Evolutionary conservation across 2,329 filamentous ascomycete species (phyloP), one percentile per base, ranked within the genome.

Genomic region (Bipolaris cookei): DNA sequence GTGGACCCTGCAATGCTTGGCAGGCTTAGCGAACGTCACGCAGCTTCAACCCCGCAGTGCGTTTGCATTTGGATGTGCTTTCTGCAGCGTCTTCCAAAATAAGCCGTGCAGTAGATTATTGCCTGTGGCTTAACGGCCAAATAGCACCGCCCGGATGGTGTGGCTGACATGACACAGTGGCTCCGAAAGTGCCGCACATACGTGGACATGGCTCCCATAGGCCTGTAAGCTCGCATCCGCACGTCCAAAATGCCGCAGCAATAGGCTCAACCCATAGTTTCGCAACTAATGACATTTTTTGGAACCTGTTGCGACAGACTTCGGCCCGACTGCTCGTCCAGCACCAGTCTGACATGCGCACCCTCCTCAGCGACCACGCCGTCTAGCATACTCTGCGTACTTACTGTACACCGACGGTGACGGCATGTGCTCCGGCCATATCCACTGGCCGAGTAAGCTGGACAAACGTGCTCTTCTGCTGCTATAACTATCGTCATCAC

Each of bases 401-500:
- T 30, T 30, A 30, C 10, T 13, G 28, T 30, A 11, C 39, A 21
- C 23, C 10, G 30, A 21, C 28, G 16, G 35, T 25, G 16, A 39
- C 43, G 21, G 20, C 20, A 6, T 44, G 16, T n/a, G 18, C 21
- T 39, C 20, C 32, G 47, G 23, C 28, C 34, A 54, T 42, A 25
- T 13, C 55, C 55, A 54, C 55, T 54, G n/a, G 53, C 14, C 44
- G 38, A 35, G n/a, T 44, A 34, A 35, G 45, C 44, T 34, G 16
- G 10, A 44, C 43, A 30, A 54, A 54, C 51, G 55, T 58, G 55
- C 39, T 35, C 25, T 4, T 44, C 13, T 4, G 34, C 28, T 23
- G n/a, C 28, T 47, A 49, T 47, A 16, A 41, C 28, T 34, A 45
- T 45, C 28, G 4, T 46, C 39, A 32, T 50, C 55, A 50, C 20